Evolutionary conservation across 2,329 filamentous ascomycete genomes (phyloP).

Genomic region (Allantophomopsis lycopodina): DNA sequence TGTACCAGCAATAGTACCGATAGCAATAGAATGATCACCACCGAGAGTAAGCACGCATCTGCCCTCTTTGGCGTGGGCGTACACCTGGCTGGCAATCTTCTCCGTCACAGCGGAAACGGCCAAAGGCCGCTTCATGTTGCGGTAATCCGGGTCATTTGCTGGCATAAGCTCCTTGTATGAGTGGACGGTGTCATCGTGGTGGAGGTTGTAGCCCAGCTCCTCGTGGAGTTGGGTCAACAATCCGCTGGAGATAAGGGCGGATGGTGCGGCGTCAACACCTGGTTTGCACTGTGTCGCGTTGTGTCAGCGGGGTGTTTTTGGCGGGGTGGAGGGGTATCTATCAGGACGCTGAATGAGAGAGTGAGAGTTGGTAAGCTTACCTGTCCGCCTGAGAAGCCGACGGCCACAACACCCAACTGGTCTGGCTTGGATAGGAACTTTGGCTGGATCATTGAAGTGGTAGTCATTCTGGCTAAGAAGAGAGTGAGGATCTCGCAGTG

Average conservation of each 20-base stretch:
- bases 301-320: slow-evolving; percentile 1
- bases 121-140: slow-evolving; percentile 87
- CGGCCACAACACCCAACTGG: slow-evolving; percentile 82
- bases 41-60: slow-evolving; percentile 86
- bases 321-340: slow-evolving; percentile 1
- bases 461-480: slow-evolving; percentile 12
- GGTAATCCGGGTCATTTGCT: slow-evolving; percentile 58
- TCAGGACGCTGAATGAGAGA: background rate
- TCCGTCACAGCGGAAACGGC: slow-evolving; percentile 77
- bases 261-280: slow-evolving; percentile 82
- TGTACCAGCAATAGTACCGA: slow-evolving; percentile 80
- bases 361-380: slow-evolving; percentile 31
- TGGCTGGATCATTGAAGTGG: slow-evolving; percentile 17
- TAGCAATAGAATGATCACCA: slow-evolving; percentile 92
- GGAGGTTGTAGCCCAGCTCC: slow-evolving; percentile 79
- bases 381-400: slow-evolving; percentile 94
- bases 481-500: too few relatives aligned
- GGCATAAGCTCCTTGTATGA: slow-evolving; percentile 67
- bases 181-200: slow-evolving; percentile 74
- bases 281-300: slow-evolving; percentile 55
- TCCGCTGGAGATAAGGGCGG: slow-evolving; percentile 77
- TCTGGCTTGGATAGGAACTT: slow-evolving; percentile 71
- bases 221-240: slow-evolving; percentile 71
- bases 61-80: slow-evolving; percentile 70
- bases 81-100: slow-evolving; percentile 71